Evolutionary conservation across 2,329 filamentous ascomycete species (phyloP).

Genomic region (Juglanconis oblonga): DNA sequence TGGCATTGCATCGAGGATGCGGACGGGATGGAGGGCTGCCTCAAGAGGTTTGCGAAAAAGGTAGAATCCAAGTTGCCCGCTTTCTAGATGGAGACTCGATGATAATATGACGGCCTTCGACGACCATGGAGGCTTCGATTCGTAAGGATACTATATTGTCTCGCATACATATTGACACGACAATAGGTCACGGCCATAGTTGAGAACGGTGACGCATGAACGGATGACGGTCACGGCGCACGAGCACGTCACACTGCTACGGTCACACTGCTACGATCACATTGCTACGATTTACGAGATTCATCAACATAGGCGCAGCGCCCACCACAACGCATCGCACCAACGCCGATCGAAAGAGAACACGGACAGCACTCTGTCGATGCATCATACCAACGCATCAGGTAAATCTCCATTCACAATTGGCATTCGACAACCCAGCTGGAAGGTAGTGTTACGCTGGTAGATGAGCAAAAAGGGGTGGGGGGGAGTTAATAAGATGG

Average conservation of each 20-base stretch:
- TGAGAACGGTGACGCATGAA: background rate
- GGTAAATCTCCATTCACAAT: too few relatives aligned
- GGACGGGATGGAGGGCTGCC: constrained; percentile 15
- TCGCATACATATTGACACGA: constrained; percentile 1
- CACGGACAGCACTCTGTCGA: too few relatives aligned
- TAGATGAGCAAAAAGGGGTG: too few relatives aligned
- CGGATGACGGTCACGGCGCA: background rate
- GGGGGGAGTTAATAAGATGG: too few relatives aligned
- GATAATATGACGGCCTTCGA: background rate
- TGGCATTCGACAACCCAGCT: too few relatives aligned
- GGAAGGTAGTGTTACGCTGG: too few relatives aligned
- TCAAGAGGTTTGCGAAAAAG: constrained; percentile 19
- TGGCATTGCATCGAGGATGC: constrained; percentile 20
- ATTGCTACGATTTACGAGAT: too few relatives aligned
- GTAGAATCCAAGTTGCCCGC: constrained; percentile 15
- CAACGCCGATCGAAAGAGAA: too few relatives aligned
- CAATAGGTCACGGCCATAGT: constrained; percentile 12
- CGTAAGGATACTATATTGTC: background rate
- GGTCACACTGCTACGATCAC: too few relatives aligned
- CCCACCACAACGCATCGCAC: too few relatives aligned
- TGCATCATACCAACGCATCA: too few relatives aligned
- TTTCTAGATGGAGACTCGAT: constrained; percentile 3
- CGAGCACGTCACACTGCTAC: background rate
- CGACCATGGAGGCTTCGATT: background rate
- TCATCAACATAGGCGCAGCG: too few relatives aligned